phyloP scores from a whole-genome alignment of 768 basidiomycete genomes.

The Mycena latifolia region DNA sequence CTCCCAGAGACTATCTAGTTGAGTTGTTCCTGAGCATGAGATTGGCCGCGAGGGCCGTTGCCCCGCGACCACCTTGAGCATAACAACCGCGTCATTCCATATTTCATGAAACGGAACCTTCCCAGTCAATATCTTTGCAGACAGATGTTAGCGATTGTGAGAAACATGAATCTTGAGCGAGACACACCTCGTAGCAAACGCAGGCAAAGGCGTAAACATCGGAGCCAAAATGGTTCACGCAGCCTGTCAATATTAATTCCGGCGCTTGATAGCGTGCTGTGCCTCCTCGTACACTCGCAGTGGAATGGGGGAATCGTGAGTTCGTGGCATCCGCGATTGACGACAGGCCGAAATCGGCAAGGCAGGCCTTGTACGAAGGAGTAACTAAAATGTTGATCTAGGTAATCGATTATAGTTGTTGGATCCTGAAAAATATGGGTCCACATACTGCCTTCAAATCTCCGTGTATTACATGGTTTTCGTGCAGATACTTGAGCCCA shows the following conservation, averaged over 20 bases:
- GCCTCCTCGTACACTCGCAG: conserved; percentile 40
- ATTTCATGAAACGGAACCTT: conserved; percentile 17
- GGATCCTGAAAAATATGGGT: no score
- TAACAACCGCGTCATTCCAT: conserved; percentile 8
- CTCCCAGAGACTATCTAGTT: conserved; percentile 3
- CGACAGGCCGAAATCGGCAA: no score
- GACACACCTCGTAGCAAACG: conserved; percentile 56
- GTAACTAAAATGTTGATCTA: conserved; percentile 64
- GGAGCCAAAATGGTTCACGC: conserved; percentile 33
- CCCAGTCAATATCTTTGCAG: conserved; percentile 24
- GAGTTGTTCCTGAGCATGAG: not conserved
- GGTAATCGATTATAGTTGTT: not conserved
- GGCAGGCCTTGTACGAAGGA: conserved; percentile 53
- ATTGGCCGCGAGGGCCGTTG: not conserved
- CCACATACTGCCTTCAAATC: no score
- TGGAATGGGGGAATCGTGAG: conserved; percentile 36
- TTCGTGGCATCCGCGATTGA: conserved; percentile 43
- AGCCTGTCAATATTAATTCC: conserved; percentile 46
- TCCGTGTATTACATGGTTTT: no score
- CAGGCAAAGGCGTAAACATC: conserved; percentile 61
- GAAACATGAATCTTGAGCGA: no score
- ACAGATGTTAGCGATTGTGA: no score
- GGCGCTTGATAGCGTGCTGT: conserved; percentile 53
- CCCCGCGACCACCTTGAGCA: not conserved
- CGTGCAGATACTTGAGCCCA: conserved; percentile 39